phyloP scores from a whole-genome alignment of 108 stramenopile genomes.

The Pseudonitzschia delicatissima region DNA sequence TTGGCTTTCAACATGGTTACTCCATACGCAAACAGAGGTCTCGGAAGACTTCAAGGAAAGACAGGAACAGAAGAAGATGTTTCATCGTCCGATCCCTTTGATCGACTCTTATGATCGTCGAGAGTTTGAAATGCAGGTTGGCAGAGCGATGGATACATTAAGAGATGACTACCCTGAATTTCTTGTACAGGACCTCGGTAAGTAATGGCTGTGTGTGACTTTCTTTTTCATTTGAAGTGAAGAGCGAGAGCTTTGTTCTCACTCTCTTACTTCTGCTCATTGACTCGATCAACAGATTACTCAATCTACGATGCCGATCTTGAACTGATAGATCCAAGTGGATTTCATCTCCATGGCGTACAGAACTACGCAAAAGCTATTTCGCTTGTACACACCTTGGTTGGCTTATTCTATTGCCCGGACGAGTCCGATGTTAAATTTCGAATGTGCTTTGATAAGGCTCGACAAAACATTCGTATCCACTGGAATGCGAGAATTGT shows the following conservation, averaged over 20 bases:
- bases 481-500: conserved; percentile 81
- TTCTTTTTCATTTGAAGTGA: not conserved
- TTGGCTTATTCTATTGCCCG: conserved; percentile 74
- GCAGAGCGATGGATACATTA: conserved; percentile 67
- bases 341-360: conserved; percentile 67
- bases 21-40: not conserved
- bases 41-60: not conserved
- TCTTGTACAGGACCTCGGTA: conserved; percentile 48
- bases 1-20: not conserved
- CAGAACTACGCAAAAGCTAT: conserved; percentile 68
- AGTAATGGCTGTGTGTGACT: conserved; percentile 11
- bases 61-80: no score
- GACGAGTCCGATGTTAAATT: conserved; percentile 56
- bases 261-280: not conserved
- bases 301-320: conserved; percentile 55
- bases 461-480: conserved; percentile 73
- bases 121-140: conserved; percentile 76
- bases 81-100: not conserved
- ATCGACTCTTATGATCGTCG: conserved; percentile 25
- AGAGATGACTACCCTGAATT: conserved; percentile 65
- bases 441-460: conserved; percentile 72
- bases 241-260: no score
- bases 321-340: conserved; percentile 72
- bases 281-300: conserved; percentile 32
- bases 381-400: conserved; percentile 59